phyloP scores from a whole-genome alignment of 2,329 filamentous ascomycete species.

The Colletotrichum tofieldiae region DNA sequence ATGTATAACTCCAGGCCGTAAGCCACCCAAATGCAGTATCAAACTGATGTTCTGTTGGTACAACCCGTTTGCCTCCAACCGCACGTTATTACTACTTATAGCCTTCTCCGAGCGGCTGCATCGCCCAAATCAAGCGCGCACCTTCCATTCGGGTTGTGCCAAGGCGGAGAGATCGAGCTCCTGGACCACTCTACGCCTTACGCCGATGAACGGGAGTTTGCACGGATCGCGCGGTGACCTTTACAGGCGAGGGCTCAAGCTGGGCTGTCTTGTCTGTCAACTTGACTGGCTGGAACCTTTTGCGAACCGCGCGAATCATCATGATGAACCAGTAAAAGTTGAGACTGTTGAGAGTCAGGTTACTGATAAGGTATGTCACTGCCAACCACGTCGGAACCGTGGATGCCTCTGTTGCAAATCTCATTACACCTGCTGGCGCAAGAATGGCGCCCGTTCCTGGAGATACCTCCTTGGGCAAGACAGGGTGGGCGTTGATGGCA shows the following conservation, averaged over 20 bases:
- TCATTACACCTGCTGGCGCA: conserved; percentile 60
- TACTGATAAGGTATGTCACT: conserved; percentile 77
- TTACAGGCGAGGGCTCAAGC: conserved; percentile 49
- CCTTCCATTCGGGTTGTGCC: too few species aligned
- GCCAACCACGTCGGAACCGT: conserved; percentile 80
- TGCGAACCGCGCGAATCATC: conserved; percentile 86
- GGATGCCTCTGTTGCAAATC: conserved; percentile 64
- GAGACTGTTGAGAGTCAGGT: conserved; percentile 80
- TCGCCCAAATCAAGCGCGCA: not conserved
- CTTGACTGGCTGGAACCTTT: conserved; percentile 70
- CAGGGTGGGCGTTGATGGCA: conserved; percentile 61
- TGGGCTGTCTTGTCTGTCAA: conserved; percentile 7
- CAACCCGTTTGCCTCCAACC: not conserved
- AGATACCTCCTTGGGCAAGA: conserved; percentile 44
- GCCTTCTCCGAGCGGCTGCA: not conserved
- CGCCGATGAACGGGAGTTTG: conserved; percentile 47
- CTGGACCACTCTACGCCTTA: conserved; percentile 48
- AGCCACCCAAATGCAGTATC: not conserved
- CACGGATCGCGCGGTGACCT: conserved; percentile 50
- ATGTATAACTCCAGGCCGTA: not conserved
- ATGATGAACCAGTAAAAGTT: conserved; percentile 91
- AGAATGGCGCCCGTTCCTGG: conserved; percentile 45
- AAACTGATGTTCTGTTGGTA: not conserved
- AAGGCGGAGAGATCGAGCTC: not conserved
- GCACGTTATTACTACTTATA: not conserved